Evolutionary conservation across 208 protist genomes (phyloP).

Genomic region (Trypanosoma caninum): DNA sequence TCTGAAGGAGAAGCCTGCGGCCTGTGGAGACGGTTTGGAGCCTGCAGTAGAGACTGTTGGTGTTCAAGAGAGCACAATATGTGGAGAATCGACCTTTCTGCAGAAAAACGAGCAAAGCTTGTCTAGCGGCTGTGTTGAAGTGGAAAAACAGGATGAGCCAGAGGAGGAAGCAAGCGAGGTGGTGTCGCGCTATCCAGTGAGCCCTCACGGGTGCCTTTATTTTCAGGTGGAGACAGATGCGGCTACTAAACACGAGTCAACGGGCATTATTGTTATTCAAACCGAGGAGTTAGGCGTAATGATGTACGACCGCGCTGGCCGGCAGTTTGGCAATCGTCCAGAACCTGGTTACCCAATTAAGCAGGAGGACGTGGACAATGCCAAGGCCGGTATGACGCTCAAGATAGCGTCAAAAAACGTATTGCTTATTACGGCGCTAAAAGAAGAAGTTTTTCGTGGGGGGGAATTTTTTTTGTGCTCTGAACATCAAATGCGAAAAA

Average conservation of each 20-base stretch:
- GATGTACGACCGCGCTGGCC: conserved; percentile 86
- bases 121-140: not conserved
- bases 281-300: conserved; percentile 57
- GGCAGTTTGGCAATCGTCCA: conserved; percentile 78
- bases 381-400: conserved; percentile 54
- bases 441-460: conserved; percentile 80
- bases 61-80: no score
- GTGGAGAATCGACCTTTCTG: no score
- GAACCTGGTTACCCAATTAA: conserved; percentile 83
- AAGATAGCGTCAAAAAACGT: conserved; percentile 71
- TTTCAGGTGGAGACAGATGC: conserved; percentile 86
- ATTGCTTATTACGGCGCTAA: conserved; percentile 74
- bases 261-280: conserved; percentile 85
- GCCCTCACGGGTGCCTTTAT: conserved; percentile 77
- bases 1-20: conserved; percentile 12
- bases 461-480: conserved; percentile 88
- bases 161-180: conserved; percentile 24
- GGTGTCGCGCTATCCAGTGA: conserved; percentile 69
- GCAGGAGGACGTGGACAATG: conserved; percentile 57
- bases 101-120: no score
- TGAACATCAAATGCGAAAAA: conserved; percentile 75
- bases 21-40: not conserved
- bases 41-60: no score
- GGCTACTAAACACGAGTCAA: conserved; percentile 73
- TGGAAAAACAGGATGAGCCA: not conserved